phyloP scores from a whole-genome alignment of 371 early-diverging fungal genomes.

The Mucor saturninus region DNA sequence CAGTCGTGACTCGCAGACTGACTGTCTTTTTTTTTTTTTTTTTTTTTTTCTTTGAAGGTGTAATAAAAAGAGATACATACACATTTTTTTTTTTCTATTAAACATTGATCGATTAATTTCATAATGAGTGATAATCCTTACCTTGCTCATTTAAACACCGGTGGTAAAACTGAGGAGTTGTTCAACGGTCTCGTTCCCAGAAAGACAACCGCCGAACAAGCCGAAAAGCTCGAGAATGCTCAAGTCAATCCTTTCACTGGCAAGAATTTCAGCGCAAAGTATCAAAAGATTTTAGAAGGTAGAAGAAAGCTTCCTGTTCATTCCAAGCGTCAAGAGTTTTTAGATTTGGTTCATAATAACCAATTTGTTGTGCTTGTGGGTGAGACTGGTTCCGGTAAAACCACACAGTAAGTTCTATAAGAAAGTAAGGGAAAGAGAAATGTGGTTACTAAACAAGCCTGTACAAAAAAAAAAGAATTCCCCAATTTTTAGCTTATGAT shows the following conservation, averaged over 20 bases:
- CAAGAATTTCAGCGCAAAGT: conserved; percentile 76
- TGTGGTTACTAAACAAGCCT: not conserved
- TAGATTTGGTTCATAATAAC: conserved; percentile 59
- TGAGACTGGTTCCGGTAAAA: conserved; percentile 86
- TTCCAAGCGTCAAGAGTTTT: conserved; percentile 64
- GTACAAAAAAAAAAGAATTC: conserved; percentile 65
- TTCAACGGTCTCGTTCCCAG: conserved; percentile 62
- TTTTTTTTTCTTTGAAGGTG: not conserved
- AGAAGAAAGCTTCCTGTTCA: conserved; percentile 65
- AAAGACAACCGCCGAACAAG: conserved; percentile 76
- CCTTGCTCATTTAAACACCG: conserved; percentile 60
- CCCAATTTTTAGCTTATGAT: conserved; percentile 93
- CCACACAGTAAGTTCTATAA: conserved; percentile 74
- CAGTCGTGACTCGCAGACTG: not conserved
- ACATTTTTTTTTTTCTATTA: not conserved
- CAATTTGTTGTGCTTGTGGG: conserved; percentile 73
- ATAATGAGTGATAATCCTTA: conserved; percentile 64
- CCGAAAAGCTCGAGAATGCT: conserved; percentile 76
- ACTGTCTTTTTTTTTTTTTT: not conserved
- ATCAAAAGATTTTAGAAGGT: conserved; percentile 69
- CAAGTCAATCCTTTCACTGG: conserved; percentile 82
- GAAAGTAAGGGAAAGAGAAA: not conserved
- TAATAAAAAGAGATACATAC: not conserved
- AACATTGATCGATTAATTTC: not conserved
- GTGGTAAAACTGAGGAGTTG: conserved; percentile 33